These are phyloP conservation scores for Russula ochroleuca DNA, from an alignment of 768 basidiomycete genomes.

Conservation along the genomic window DNA sequence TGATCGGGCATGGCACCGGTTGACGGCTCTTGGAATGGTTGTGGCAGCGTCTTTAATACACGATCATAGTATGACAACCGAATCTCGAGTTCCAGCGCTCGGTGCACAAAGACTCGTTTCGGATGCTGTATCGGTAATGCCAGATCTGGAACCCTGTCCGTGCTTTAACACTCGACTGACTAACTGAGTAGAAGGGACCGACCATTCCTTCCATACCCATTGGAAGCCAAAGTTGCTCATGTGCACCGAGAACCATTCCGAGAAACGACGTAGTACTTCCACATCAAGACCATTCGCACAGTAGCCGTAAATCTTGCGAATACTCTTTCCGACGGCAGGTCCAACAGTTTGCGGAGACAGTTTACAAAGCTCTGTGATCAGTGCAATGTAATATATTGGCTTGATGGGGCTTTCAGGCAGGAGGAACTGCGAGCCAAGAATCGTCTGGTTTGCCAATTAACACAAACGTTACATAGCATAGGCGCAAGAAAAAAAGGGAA, in stretches of 20 bases:
- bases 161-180: slow-evolving; percentile 5
- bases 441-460: slow-evolving; percentile 44
- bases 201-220: slow-evolving; percentile 99
- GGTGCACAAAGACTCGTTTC: slow-evolving; percentile 79
- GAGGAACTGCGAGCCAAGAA: slow-evolving; percentile 68
- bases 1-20: slow-evolving; percentile 60
- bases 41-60: slow-evolving; percentile 82
- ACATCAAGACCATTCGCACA: slow-evolving; percentile 87
- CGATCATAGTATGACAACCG: slow-evolving; percentile 92
- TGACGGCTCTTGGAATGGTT: slow-evolving; percentile 66
- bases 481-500: not conserved
- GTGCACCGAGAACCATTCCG: slow-evolving; percentile 94
- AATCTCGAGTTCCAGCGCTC: slow-evolving; percentile 84
- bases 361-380: slow-evolving; percentile 93
- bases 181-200: slow-evolving; percentile 29
- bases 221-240: slow-evolving; percentile 97
- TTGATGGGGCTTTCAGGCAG: slow-evolving; percentile 76
- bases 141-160: slow-evolving; percentile 81
- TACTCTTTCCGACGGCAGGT: slow-evolving; percentile 93
- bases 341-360: slow-evolving; percentile 89
- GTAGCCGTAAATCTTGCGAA: slow-evolving; percentile 74
- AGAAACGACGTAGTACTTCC: slow-evolving; percentile 73
- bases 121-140: slow-evolving; percentile 72
- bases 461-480: not conserved
- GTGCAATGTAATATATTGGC: slow-evolving; percentile 77